Percentiles rank a stretch among this genome's conserved stretches.
Conservation (phyloP, 352 stramenopile species). For the Phytophthora sansomeana region DNA sequence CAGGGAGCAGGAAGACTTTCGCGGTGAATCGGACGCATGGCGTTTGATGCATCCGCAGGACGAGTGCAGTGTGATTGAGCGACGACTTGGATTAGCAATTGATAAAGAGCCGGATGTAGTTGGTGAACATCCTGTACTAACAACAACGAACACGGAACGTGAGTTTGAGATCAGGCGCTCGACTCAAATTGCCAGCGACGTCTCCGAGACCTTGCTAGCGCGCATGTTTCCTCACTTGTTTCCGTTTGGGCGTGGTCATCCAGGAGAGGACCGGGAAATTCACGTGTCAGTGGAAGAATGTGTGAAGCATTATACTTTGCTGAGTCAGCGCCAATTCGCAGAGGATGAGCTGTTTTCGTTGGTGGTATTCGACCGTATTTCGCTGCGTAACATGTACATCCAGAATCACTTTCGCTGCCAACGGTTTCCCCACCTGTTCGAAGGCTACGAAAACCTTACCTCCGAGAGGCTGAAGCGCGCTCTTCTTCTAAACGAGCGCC, state of each 20-base stretch:
- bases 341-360: conserved; percentile 26
- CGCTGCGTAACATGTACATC: conserved; percentile 13
- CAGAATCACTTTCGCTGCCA: conserved; percentile 6
- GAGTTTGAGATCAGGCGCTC: neutral
- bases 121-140: neutral
- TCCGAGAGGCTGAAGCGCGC: neutral
- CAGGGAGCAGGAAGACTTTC: conserved; percentile 2
- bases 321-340: conserved; percentile 19
- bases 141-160: neutral
- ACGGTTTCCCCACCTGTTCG: neutral
- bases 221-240: conserved; percentile 10
- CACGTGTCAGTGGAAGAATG: conserved; percentile 16
- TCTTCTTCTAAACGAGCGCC: conserved; percentile 1
- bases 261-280: conserved; percentile 4
- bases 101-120: neutral
- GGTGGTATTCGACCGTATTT: conserved; percentile 17
- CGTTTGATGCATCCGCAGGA: neutral
- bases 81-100: neutral
- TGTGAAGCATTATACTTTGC: conserved; percentile 13
- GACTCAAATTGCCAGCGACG: neutral
- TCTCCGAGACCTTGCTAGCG: conserved; percentile 3
- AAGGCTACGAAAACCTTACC: conserved; percentile 6
- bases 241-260: conserved; percentile 13
- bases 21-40: conserved; percentile 3
- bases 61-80: conserved; percentile 4